Base-by-base conservation (phyloP, 2,329 filamentous ascomycete genomes). In the Chalaropsis thielavioides region DNA sequence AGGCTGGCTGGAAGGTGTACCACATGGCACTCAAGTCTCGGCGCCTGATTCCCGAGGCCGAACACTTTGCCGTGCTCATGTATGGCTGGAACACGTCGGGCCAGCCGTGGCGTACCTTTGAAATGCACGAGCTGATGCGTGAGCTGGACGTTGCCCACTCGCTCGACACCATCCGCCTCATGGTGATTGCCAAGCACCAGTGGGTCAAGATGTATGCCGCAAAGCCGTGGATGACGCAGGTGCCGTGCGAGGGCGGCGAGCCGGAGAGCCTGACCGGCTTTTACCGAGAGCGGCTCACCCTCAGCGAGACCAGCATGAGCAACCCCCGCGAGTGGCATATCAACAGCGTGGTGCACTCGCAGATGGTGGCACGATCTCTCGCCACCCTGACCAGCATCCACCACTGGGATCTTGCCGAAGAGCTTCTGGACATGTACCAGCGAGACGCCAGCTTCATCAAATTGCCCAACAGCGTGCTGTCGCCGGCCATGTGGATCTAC, bases 401-500 rank as follows among this genome's bases (percentile, higher is more conserved):
- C 35, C 75, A 79, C 38, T 80, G 80, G 56, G 75, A 83, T 4
- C 81, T 85, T 5, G 81, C 82, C 17, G 74, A 80, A 67, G 75
- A 82, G 64, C 74, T 90, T 5, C 79, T 86, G 68, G 75, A 80
- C 38, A 71, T 81, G 61, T 88, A 83, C 69, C 72, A 73, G 58
- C 70, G 54, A 67, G 68, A 56, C 65, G 71, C 15, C 71, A 75
- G 10, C 68, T 73, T 58, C 22, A 51, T 19, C 56, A 66, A 67
- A 0, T 74, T 81, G 17, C 82, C 85, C 0, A 74, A 83, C 2
- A 73, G 76, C 17, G 74, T 92, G 64, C 74, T 89, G 24, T 78
- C 79, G 61, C 80, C 85, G 8, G 74, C 92, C 66, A 92, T 96
- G 87, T 76, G 80, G 24, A 79, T 83, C 0, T 81, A 88, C 70